phyloP scores from a whole-genome alignment of 2,329 filamentous ascomycete species.

The Epicoccum nigrum region DNA sequence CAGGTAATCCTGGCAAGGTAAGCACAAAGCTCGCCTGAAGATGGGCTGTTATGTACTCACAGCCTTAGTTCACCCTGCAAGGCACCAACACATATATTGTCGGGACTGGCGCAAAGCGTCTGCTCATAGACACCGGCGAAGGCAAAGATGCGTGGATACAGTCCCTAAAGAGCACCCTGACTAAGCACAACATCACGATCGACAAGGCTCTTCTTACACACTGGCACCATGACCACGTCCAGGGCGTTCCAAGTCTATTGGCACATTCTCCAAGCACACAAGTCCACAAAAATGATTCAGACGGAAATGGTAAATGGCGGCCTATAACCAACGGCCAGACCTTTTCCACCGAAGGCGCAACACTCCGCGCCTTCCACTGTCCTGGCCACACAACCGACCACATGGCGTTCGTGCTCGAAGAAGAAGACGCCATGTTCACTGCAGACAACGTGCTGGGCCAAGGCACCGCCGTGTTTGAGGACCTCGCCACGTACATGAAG shows the following conservation, averaged over 20 bases:
- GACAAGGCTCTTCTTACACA: conserved; percentile 81
- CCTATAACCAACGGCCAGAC: conserved; percentile 63
- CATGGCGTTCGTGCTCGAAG: conserved; percentile 75
- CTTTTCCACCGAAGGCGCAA: conserved; percentile 66
- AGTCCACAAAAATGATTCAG: conserved; percentile 71
- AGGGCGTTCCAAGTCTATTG: conserved; percentile 74
- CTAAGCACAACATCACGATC: conserved; percentile 71
- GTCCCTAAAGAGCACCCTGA: conserved; percentile 68
- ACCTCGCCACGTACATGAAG: conserved; percentile 70
- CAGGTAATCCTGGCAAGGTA: conserved; percentile 87
- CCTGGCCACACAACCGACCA: conserved; percentile 85
- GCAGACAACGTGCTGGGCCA: conserved; percentile 89
- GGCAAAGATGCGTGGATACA: conserved; percentile 76
- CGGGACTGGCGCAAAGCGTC: conserved; percentile 72
- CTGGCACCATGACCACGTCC: conserved; percentile 88
- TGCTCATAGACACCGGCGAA: conserved; percentile 91
- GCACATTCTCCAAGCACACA: conserved; percentile 65
- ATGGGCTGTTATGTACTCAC: conserved; percentile 20
- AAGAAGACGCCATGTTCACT: conserved; percentile 84
- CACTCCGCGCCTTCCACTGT: conserved; percentile 68
- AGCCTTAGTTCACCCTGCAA: conserved; percentile 65
- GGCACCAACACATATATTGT: conserved; percentile 95
- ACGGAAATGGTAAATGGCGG: conserved; percentile 49
- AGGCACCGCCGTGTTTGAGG: conserved; percentile 84
- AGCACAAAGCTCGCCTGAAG: conserved; percentile 17